Conservation (phyloP, 202 grass and related monocot species). For the Setaria viridis region DNA sequence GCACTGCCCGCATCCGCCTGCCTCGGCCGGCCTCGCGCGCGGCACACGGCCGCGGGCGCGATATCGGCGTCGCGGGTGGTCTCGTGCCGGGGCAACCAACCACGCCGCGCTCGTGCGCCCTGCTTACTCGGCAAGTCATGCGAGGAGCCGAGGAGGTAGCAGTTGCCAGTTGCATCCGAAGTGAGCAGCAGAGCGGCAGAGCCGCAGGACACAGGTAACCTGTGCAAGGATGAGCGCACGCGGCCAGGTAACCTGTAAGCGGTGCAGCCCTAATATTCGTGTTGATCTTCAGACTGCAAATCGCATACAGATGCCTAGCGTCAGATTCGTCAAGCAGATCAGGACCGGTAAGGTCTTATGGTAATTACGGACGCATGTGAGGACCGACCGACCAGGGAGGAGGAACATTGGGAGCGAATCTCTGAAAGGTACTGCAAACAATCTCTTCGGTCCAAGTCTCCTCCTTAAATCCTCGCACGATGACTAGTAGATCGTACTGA, state of each 20-base stretch:
- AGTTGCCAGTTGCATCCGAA: neutral
- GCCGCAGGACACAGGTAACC: too few relatives aligned
- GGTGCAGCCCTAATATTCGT: neutral
- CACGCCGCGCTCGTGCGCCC: neutral
- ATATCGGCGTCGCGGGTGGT: conserved; percentile 10
- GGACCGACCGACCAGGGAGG: neutral
- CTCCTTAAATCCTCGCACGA: neutral
- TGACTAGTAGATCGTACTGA: neutral
- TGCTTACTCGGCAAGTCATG: neutral
- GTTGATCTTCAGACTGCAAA: neutral
- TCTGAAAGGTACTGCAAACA: neutral
- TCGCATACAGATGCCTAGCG: too few relatives aligned
- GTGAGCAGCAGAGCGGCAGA: neutral
- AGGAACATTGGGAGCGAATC: neutral
- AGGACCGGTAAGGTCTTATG: neutral
- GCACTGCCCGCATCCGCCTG: neutral
- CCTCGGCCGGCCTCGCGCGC: neutral
- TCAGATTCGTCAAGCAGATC: neutral
- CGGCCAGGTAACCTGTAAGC: neutral
- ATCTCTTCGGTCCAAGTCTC: neutral
- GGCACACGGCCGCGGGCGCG: conserved; percentile 20
- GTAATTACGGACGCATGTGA: neutral
- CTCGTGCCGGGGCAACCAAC: conserved; percentile 1
- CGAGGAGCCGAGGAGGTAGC: neutral
- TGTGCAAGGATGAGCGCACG: neutral